Evolutionary conservation across 768 basidiomycete species (phyloP).

Genomic region (Naganishia friedmannii): DNA sequence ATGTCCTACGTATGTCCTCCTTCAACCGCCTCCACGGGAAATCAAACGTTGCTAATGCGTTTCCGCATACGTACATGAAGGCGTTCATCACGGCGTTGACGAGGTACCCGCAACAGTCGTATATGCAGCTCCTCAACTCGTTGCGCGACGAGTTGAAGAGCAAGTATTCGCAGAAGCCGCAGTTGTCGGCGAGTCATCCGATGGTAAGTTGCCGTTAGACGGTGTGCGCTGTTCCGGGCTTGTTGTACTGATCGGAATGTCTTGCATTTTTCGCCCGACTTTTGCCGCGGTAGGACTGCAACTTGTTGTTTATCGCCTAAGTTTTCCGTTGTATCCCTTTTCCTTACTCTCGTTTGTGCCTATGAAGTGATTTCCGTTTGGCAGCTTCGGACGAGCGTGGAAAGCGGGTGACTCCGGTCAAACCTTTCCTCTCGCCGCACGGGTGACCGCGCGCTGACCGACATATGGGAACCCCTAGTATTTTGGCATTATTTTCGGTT

Average conservation of each 20-base stretch:
- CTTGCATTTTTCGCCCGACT: neutral
- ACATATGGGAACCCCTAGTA: no score
- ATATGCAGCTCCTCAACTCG: constrained; percentile 51
- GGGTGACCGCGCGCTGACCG: no score
- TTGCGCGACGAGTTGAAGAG: constrained; percentile 52
- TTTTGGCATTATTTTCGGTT: no score
- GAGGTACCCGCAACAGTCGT: constrained; percentile 52
- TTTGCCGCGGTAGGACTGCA: constrained; percentile 17
- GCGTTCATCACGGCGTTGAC: constrained; percentile 52
- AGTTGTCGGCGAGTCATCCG: constrained; percentile 51
- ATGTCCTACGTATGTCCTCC: constrained; percentile 54
- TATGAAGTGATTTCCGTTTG: neutral
- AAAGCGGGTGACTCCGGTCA: no score
- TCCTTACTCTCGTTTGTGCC: neutral
- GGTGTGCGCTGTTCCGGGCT: neutral
- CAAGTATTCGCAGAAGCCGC: constrained; percentile 55
- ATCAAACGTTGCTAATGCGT: neutral
- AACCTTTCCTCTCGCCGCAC: no score
- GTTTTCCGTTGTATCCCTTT: neutral
- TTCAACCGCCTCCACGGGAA: neutral
- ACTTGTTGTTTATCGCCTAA: constrained; percentile 26
- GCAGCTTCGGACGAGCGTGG: no score
- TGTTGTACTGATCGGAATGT: neutral
- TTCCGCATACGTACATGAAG: constrained; percentile 24
- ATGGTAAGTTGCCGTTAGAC: constrained; percentile 29